These are phyloP conservation scores for Fraxinus quadrangulata DNA, from an alignment of 257 asterid species.

Conservation along the genomic window DNA sequence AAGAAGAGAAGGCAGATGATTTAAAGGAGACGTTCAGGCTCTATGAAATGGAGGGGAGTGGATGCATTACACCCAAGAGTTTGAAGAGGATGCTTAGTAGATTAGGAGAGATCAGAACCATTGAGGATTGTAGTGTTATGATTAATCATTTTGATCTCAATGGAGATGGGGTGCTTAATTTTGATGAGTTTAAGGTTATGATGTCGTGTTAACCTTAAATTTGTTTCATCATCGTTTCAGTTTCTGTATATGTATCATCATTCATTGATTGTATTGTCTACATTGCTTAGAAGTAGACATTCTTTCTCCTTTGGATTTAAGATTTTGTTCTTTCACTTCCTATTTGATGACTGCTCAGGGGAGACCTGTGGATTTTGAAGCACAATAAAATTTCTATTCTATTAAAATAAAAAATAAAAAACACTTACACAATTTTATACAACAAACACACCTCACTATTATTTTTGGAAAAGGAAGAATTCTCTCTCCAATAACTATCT, in stretches of 20 bases:
- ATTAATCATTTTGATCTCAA: slow-evolving; percentile 59
- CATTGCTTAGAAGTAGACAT: background rate
- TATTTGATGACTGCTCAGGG: no score
- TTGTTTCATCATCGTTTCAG: background rate
- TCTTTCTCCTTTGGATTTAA: background rate
- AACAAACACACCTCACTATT: no score
- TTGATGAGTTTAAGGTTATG: slow-evolving; percentile 71
- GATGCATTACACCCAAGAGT: slow-evolving; percentile 58
- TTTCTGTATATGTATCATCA: no score
- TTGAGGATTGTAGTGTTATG: slow-evolving; percentile 57
- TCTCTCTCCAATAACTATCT: no score
- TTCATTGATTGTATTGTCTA: no score
- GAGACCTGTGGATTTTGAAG: no score
- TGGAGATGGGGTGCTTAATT: slow-evolving; percentile 61
- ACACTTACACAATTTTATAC: no score
- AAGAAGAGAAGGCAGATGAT: slow-evolving; percentile 53
- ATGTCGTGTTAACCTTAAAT: slow-evolving; percentile 37
- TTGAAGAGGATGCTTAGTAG: slow-evolving; percentile 59
- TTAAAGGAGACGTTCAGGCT: slow-evolving; percentile 55
- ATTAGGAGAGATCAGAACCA: slow-evolving; percentile 56
- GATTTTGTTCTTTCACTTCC: no score
- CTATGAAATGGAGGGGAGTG: slow-evolving; percentile 60
- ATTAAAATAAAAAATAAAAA: no score
- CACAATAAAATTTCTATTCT: no score
- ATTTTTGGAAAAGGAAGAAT: no score